A percentile compares a stretch with the other conserved stretches of the same genome.
Conservation (phyloP, 1,284 basidiomycete species). For the Fomitopsis palustris region DNA sequence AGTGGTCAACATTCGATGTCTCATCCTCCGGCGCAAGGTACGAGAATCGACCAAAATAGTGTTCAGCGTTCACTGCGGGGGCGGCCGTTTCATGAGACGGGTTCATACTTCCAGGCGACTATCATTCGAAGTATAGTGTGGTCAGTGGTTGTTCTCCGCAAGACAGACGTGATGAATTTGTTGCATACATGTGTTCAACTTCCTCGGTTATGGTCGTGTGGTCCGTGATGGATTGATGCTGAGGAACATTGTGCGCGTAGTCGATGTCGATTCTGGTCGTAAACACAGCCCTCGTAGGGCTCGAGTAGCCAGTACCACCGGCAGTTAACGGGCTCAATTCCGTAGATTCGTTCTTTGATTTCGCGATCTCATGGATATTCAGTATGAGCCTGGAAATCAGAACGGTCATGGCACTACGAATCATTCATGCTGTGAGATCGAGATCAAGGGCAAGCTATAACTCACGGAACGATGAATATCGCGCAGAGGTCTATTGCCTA, state of each 20-base stretch:
- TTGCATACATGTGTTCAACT: too few relatives aligned
- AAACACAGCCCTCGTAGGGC: neutral
- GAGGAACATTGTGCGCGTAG: neutral
- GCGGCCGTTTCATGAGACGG: too few relatives aligned
- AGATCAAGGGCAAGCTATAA: neutral
- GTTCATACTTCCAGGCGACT: too few relatives aligned
- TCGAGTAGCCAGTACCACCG: neutral
- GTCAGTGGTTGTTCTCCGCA: too few relatives aligned
- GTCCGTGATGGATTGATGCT: neutral
- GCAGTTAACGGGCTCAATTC: neutral
- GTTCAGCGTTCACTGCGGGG: too few relatives aligned
- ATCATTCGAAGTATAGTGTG: too few relatives aligned
- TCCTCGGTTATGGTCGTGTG: too few relatives aligned
- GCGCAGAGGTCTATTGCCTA: conserved; percentile 6
- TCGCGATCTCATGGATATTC: conserved; percentile 10
- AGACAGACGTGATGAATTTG: too few relatives aligned
- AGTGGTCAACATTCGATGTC: too few relatives aligned
- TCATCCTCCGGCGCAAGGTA: too few relatives aligned
- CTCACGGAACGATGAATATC: conserved; percentile 12
- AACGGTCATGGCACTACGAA: conserved; percentile 10
- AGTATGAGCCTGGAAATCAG: conserved; percentile 15
- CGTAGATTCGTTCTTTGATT: neutral
- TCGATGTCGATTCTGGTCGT: neutral
- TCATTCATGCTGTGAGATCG: too few relatives aligned
- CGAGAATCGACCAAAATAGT: too few relatives aligned